These are phyloP conservation scores for Suillus tomentosus DNA, from an alignment of 768 basidiomycete species.

Conservation along the genomic window DNA sequence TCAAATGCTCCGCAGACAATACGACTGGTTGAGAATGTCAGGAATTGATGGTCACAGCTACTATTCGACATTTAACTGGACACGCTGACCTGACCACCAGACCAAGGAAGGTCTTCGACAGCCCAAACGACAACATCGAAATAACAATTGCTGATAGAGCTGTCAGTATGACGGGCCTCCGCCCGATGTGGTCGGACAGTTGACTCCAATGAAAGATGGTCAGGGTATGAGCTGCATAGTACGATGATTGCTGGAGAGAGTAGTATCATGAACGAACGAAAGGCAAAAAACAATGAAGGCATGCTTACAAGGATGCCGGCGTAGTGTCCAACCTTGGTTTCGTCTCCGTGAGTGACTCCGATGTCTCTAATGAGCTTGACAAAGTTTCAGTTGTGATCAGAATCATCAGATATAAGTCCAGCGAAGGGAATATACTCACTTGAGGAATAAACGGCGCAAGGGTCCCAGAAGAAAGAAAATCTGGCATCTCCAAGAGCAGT, in stretches of 20 bases:
- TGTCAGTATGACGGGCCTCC: constrained; percentile 47
- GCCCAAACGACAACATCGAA: constrained; percentile 50
- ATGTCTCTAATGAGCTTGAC: constrained; percentile 30
- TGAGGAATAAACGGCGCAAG: constrained; percentile 72
- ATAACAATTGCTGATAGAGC: constrained; percentile 45
- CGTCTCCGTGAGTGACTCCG: constrained; percentile 44
- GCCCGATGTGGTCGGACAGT: constrained; percentile 49
- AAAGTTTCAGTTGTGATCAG: not conserved
- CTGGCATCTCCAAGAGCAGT: constrained; percentile 69
- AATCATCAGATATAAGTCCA: not conserved
- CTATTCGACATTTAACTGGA: not conserved
- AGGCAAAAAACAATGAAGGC: constrained; percentile 25
- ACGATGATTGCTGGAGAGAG: constrained; percentile 44
- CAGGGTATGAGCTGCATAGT: constrained; percentile 49
- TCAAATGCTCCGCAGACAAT: constrained; percentile 48
- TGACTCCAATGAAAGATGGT: constrained; percentile 52
- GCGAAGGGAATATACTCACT: constrained; percentile 36
- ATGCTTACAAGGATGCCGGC: constrained; percentile 47
- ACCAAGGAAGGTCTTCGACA: constrained; percentile 40
- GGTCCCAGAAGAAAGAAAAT: constrained; percentile 71
- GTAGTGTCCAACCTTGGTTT: constrained; percentile 47
- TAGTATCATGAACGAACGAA: constrained; percentile 23
- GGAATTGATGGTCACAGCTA: constrained; percentile 10
- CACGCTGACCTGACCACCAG: constrained; percentile 20
- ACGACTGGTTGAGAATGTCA: constrained; percentile 47